phyloP scores from a whole-genome alignment of 441 rosid genomes.

The Jatropha podagrica region DNA sequence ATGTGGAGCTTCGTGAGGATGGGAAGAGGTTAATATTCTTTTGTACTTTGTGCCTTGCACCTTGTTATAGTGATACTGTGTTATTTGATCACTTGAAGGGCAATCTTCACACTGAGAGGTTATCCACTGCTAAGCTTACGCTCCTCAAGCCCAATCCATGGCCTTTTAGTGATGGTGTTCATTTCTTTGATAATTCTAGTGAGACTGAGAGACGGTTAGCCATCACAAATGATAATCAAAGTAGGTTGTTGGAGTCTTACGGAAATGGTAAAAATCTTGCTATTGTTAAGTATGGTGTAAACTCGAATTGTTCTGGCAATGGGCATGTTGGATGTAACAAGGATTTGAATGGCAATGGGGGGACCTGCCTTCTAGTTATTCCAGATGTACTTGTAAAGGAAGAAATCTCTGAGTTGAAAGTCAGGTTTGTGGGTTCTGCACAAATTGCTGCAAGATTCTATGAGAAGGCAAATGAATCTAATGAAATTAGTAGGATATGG shows the following conservation, averaged over 20 bases:
- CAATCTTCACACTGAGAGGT: constrained; percentile 67
- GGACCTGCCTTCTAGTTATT: constrained; percentile 40
- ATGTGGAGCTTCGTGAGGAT: constrained; percentile 77
- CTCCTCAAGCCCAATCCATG: constrained; percentile 74
- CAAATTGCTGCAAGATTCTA: constrained; percentile 58
- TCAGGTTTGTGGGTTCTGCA: constrained; percentile 57
- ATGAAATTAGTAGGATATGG: constrained; percentile 67
- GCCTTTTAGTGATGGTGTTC: constrained; percentile 88
- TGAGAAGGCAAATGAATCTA: constrained; percentile 43
- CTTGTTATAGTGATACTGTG: constrained; percentile 70
- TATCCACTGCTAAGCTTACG: constrained; percentile 67
- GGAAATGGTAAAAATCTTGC: constrained; percentile 41
- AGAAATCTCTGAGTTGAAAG: constrained; percentile 55
- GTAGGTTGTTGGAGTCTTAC: constrained; percentile 34
- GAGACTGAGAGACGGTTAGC: constrained; percentile 35
- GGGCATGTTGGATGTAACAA: constrained; percentile 28
- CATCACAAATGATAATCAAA: constrained; percentile 18
- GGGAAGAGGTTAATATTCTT: constrained; percentile 74
- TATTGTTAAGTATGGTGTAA: constrained; percentile 50
- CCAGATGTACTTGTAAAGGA: constrained; percentile 60
- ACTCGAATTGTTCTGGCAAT: constrained; percentile 12
- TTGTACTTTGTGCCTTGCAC: constrained; percentile 84
- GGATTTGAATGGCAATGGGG: constrained; percentile 23
- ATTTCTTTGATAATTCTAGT: constrained; percentile 60
- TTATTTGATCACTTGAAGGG: constrained; percentile 83